Evolutionary conservation across 106 monocot species (phyloP).

Genomic region (Agapanthus africanus): DNA sequence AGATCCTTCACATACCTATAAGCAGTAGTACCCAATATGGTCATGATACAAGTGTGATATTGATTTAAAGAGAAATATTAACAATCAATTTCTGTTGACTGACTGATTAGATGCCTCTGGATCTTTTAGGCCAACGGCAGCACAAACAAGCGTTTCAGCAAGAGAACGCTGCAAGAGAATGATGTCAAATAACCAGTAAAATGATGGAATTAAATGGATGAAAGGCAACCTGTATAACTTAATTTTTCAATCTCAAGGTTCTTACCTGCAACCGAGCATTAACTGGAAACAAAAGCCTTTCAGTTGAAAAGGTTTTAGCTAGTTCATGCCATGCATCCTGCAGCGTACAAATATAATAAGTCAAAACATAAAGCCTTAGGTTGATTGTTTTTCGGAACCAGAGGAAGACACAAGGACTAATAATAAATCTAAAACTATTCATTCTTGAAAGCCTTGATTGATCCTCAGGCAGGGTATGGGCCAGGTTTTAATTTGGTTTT

Average conservation of each 20-base stretch:
- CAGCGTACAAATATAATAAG: neutral
- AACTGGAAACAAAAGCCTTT: slow-evolving; percentile 55
- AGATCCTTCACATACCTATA: slow-evolving; percentile 78
- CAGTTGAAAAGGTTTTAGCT: slow-evolving; percentile 87
- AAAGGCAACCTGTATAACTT: neutral
- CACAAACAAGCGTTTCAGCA: slow-evolving; percentile 76
- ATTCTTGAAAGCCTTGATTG: neutral
- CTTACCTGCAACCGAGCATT: slow-evolving; percentile 71
- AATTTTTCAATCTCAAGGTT: neutral
- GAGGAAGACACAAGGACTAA: neutral
- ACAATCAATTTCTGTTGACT: slow-evolving; percentile 11
- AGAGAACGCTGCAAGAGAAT: slow-evolving; percentile 65
- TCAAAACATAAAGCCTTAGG: neutral
- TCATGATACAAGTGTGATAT: slow-evolving; percentile 5
- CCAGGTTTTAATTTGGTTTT: too few relatives aligned
- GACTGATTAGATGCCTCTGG: slow-evolving; percentile 64
- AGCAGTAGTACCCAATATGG: neutral
- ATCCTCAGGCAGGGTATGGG: neutral
- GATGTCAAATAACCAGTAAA: slow-evolving; percentile 3
- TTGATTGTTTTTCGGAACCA: neutral
- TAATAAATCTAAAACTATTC: neutral
- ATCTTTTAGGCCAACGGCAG: slow-evolving; percentile 70
- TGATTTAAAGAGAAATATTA: too few relatives aligned
- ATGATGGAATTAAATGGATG: neutral
- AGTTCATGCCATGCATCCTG: slow-evolving; percentile 80